Evolutionary conservation across 495 filamentous ascomycete genomes (phyloP).

Genomic region (Neurospora sp.): DNA sequence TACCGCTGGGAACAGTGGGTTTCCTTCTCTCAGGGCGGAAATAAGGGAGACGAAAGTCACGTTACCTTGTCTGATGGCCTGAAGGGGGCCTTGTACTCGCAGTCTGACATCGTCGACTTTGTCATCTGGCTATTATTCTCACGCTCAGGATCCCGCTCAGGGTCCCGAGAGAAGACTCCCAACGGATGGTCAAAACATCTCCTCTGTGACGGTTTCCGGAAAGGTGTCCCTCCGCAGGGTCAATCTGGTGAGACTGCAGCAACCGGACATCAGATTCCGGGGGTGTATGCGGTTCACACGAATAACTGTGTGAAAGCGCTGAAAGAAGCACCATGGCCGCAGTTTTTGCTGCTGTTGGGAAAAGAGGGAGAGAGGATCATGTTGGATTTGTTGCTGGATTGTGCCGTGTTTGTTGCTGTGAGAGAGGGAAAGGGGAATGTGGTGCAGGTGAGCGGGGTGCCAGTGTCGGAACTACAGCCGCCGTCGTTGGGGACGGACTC

Average conservation of each 20-base stretch:
- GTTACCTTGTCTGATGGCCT: slow-evolving; percentile 41
- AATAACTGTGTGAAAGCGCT: slow-evolving; percentile 63
- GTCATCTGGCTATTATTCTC: slow-evolving; percentile 68
- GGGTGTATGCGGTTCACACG: slow-evolving; percentile 45
- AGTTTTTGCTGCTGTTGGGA: slow-evolving; percentile 60
- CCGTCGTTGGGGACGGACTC: too few relatives aligned
- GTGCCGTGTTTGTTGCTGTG: slow-evolving; percentile 63
- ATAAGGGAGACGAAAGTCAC: slow-evolving; percentile 37
- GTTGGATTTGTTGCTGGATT: slow-evolving; percentile 67
- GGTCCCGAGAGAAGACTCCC: neutral
- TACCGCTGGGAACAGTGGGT: slow-evolving; percentile 46
- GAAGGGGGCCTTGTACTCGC: slow-evolving; percentile 30
- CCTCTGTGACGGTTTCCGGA: slow-evolving; percentile 65
- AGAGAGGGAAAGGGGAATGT: slow-evolving; percentile 48
- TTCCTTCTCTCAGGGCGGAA: slow-evolving; percentile 48
- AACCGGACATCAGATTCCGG: slow-evolving; percentile 22
- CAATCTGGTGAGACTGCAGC: neutral
- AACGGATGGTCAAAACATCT: slow-evolving; percentile 48
- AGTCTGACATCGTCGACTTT: slow-evolving; percentile 76
- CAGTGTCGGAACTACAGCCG: slow-evolving; percentile 27
- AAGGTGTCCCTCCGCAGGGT: slow-evolving; percentile 13
- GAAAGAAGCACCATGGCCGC: slow-evolving; percentile 62
- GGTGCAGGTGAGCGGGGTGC: slow-evolving; percentile 67
- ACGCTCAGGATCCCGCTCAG: neutral
- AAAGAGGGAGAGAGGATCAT: slow-evolving; percentile 73